phyloP scores from a whole-genome alignment of 495 filamentous ascomycete genomes.

The Chaetomium tenue region DNA sequence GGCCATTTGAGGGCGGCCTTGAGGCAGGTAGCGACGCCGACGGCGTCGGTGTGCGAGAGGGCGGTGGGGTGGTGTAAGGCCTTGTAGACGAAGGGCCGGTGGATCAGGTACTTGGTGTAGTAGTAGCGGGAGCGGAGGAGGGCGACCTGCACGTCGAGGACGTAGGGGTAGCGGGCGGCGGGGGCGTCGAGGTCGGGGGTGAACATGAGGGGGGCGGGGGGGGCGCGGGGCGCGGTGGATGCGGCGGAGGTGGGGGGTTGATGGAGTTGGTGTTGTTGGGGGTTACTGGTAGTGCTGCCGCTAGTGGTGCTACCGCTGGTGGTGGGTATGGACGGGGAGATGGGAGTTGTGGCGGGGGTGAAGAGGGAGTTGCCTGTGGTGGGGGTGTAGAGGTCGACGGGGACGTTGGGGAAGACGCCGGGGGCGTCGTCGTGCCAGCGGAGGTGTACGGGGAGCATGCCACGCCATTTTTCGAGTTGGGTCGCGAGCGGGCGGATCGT shows the following conservation, averaged over 20 bases:
- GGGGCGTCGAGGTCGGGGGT: conserved; percentile 48
- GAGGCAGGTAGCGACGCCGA: conserved; percentile 53
- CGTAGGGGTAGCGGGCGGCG: conserved; percentile 45
- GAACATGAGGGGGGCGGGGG: conserved; percentile 44
- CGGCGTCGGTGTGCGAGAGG: conserved; percentile 52
- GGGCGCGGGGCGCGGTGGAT: background rate
- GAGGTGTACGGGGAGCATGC: conserved; percentile 51
- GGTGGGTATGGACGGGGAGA: conserved; percentile 17
- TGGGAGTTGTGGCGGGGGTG: conserved; percentile 24
- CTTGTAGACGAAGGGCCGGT: conserved; percentile 61
- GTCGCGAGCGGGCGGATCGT: conserved; percentile 49
- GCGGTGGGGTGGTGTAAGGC: conserved; percentile 56
- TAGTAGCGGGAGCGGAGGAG: conserved; percentile 58
- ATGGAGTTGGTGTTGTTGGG: background rate
- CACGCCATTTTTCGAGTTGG: conserved; percentile 56
- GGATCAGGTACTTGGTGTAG: conserved; percentile 57
- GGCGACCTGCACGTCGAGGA: conserved; percentile 55
- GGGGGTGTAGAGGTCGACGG: conserved; percentile 26
- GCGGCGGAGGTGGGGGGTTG: background rate
- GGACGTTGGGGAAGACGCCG: conserved; percentile 39
- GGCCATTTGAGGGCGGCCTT: conserved; percentile 55
- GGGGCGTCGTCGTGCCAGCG: conserved; percentile 56
- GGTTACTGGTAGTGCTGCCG: background rate
- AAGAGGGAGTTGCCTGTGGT: conserved; percentile 20
- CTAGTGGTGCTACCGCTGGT: too few species aligned